Evolutionary conservation across 108 stramenopile genomes (phyloP), one percentile per base, ranked within the genome.

Genomic region (Stephanodiscus triporus): DNA sequence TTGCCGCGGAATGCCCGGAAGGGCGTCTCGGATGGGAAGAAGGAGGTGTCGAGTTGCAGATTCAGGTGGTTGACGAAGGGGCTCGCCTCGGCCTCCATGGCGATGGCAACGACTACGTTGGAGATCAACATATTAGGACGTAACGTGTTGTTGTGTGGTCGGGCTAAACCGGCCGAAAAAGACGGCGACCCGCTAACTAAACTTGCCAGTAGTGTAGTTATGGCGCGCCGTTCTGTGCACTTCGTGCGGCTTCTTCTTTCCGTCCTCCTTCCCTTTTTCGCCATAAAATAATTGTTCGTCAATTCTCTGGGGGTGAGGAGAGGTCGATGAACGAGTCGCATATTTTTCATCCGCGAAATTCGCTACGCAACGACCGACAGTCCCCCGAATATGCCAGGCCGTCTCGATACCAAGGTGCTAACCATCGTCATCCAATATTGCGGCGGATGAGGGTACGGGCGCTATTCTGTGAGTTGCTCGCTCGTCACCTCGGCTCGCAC

Each of bases 41-140:
- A 88, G 20, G 63, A 63, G n/a, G 78, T 53, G n/a, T 85, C 74
- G 6, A 63, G 57, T 53, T 83, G 63, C 53, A 98, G 85, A 4
- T 75, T 76, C 14, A 97, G 75, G 67, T 93, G 88, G 34, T 88
- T 72, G 36, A 97, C 86, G 75, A 97, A 87, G 22, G 97, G 98
- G 11, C 71, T 72, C 0, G 97, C 97, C 70, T 98, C 98, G 29
- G 91, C 95, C 75, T 97, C 95, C 97, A 98, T 98, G 34, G 95
- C 97, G 54, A 98, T 90, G 57, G 86, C 86, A 36, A 98, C 81
- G 37, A 96, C 64, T 29, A 95, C 89, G 48, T 72, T 72, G 51
- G 49, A 58, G 78, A 79, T 79, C 23, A 57, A 57, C 75, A 76
- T 76, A n/a, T n/a, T n/a, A n/a, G n/a, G n/a, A n/a, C n/a, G n/a